phyloP scores from a whole-genome alignment of 257 asterid genomes.

The Solanum pimpinellifolium region DNA sequence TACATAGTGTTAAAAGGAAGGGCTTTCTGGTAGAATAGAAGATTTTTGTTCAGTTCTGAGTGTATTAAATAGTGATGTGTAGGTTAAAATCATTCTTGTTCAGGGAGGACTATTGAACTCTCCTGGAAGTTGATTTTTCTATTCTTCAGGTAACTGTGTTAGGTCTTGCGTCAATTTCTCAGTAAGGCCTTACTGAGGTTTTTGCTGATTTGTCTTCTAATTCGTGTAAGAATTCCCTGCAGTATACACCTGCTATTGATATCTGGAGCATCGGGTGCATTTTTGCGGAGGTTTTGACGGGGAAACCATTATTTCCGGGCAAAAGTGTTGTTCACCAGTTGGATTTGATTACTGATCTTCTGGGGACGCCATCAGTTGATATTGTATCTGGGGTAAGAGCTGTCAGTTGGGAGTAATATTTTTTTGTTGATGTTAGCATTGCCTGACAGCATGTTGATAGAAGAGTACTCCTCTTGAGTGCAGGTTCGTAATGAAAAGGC shows the following conservation, averaged over 20 bases:
- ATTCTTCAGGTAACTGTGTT: slow-evolving; percentile 66
- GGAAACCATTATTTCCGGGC: slow-evolving; percentile 90
- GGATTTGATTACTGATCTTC: slow-evolving; percentile 82
- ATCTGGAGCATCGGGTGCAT: slow-evolving; percentile 91
- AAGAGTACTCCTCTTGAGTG: slow-evolving; percentile 8
- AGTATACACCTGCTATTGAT: slow-evolving; percentile 93
- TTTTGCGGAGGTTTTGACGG: slow-evolving; percentile 71
- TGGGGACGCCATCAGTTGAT: slow-evolving; percentile 80
- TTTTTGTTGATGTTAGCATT: background rate
- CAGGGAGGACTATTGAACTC: slow-evolving; percentile 88
- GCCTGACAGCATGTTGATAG: background rate
- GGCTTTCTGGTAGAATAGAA: background rate
- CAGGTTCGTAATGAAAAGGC: slow-evolving; percentile 95
- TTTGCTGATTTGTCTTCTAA: slow-evolving; percentile 1
- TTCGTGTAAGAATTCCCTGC: slow-evolving; percentile 20
- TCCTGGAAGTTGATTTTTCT: slow-evolving; percentile 82
- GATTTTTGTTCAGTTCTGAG: slow-evolving; percentile 17
- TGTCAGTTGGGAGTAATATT: background rate
- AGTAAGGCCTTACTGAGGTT: slow-evolving; percentile 9
- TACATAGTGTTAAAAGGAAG: background rate
- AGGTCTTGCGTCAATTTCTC: slow-evolving; percentile 29
- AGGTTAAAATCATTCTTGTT: slow-evolving; percentile 79
- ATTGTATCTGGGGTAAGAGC: slow-evolving; percentile 61
- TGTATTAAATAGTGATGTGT: slow-evolving; percentile 47
- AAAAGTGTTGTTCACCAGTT: slow-evolving; percentile 89